Evolutionary conservation across 2,329 filamentous ascomycete species (phyloP).

Genomic region (Epichloe coenophiala): DNA sequence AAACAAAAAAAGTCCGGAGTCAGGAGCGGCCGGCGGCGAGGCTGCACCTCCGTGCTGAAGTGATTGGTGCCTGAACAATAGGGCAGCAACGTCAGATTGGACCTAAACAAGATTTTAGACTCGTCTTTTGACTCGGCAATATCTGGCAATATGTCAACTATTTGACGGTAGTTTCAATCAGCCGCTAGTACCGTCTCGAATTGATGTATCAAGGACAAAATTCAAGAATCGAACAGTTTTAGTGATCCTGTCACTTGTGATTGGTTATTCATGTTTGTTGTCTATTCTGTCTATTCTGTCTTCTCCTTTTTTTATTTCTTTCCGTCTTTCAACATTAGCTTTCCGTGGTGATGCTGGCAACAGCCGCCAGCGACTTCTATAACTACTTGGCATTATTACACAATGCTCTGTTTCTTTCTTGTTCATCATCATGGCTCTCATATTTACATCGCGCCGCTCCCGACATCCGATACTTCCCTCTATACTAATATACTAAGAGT

Average conservation of each 20-base stretch:
- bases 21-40: not conserved
- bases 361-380: not conserved
- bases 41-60: not conserved
- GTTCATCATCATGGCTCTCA: not conserved
- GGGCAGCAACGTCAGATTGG: not conserved
- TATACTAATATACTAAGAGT: no score
- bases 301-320: no score
- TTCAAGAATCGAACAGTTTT: no score
- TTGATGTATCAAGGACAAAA: no score
- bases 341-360: not conserved
- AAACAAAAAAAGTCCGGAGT: not conserved
- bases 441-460: not conserved
- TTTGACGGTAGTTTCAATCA: no score
- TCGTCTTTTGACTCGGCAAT: not conserved
- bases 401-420: not conserved
- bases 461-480: no score
- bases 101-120: not conserved
- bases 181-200: no score
- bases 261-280: no score
- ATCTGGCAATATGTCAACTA: no score
- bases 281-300: no score
- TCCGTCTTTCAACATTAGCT: not conserved
- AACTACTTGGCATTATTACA: not conserved
- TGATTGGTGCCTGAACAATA: not conserved
- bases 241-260: no score